Conservation (phyloP, 129 eudicot genomes). For the Artemisia tridentata region DNA sequence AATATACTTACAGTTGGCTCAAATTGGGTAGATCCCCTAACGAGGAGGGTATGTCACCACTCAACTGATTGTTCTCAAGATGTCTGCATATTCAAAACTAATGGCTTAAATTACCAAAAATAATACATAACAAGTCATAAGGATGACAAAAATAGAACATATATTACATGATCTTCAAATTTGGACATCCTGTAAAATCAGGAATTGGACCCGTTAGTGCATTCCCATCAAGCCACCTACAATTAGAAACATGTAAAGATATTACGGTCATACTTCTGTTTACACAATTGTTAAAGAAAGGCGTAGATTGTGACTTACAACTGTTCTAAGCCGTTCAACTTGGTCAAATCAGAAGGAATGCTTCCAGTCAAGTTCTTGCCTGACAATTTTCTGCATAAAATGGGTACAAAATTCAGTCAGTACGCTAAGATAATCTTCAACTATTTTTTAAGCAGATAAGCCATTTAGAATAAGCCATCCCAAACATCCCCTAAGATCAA, state of each 20-base stretch:
- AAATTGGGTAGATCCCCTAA: constrained; percentile 65
- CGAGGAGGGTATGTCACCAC: constrained; percentile 68
- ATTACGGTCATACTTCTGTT: constrained; percentile 3
- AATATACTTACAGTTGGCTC: constrained; percentile 74
- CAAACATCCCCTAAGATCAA: no score
- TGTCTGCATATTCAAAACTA: constrained; percentile 49
- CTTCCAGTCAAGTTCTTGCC: constrained; percentile 71
- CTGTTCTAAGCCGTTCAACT: constrained; percentile 66
- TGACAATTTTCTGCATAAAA: constrained; percentile 61
- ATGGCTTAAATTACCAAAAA: constrained; percentile 23
- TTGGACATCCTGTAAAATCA: constrained; percentile 79
- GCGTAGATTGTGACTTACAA: constrained; percentile 55
- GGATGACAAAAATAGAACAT: background rate
- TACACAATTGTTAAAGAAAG: constrained; percentile 2
- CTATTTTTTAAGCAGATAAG: background rate
- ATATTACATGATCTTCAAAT: constrained; percentile 68
- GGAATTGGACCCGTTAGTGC: constrained; percentile 79
- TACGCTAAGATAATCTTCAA: background rate
- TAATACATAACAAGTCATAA: background rate
- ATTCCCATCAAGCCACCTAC: constrained; percentile 94
- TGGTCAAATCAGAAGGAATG: constrained; percentile 72
- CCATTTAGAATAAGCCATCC: background rate
- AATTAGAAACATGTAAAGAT: constrained; percentile 4
- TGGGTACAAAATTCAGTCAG: constrained; percentile 2
- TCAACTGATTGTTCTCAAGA: constrained; percentile 84